phyloP scores from a whole-genome alignment of 345 rosid genomes.

The Moricandia moricandioides region DNA sequence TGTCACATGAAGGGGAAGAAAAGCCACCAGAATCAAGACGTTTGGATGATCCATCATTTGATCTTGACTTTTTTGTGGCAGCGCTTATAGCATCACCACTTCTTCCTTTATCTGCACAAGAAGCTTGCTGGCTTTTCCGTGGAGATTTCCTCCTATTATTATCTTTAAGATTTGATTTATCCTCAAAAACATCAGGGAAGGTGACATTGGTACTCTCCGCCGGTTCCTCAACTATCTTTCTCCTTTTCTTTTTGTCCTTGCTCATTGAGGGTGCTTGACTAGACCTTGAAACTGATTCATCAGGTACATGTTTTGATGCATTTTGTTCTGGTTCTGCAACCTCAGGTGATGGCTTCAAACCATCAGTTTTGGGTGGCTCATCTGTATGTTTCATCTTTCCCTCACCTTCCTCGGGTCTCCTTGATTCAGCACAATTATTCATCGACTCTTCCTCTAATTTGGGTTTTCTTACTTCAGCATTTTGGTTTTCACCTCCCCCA shows the following conservation, averaged over 20 bases:
- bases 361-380: constrained; percentile 26
- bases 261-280: constrained; percentile 30
- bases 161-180: constrained; percentile 26
- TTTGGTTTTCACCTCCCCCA: constrained; percentile 17
- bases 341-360: constrained; percentile 22
- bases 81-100: constrained; percentile 38
- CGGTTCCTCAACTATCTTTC: constrained; percentile 39
- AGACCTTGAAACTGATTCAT: constrained; percentile 31
- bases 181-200: constrained; percentile 6
- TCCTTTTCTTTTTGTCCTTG: constrained; percentile 39
- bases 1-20: constrained; percentile 16
- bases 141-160: constrained; percentile 45
- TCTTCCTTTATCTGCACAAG: constrained; percentile 35
- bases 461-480: constrained; percentile 3
- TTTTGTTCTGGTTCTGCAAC: constrained; percentile 21
- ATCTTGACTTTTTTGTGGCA: constrained; percentile 42
- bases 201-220: not conserved
- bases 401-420: not conserved
- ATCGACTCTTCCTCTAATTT: not conserved
- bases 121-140: constrained; percentile 45
- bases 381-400: constrained; percentile 13
- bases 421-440: not conserved
- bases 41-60: too few species aligned
- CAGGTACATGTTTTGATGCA: constrained; percentile 28
- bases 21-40: too few species aligned